A percentile compares a stretch with the other conserved stretches of the same genome.
These are phyloP conservation scores for Dittrichia graveolens DNA, from an alignment of 129 eudicot species.

Conservation along the genomic window DNA sequence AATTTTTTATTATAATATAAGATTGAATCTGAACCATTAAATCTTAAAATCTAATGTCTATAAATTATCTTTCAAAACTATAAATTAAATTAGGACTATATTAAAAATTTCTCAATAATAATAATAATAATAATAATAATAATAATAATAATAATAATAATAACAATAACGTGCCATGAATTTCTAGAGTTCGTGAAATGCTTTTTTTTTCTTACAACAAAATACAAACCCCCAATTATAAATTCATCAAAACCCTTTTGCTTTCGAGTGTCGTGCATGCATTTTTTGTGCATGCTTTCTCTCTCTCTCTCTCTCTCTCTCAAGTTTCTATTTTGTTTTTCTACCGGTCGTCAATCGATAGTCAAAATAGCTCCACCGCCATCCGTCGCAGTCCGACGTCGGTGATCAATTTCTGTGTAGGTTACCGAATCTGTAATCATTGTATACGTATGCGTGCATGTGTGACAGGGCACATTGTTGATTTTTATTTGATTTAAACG, in stretches of 20 bases:
- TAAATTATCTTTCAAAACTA: too few relatives aligned
- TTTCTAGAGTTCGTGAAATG: not conserved
- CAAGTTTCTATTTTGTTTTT: not conserved
- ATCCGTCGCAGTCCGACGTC: constrained; percentile 9
- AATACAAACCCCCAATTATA: constrained; percentile 18
- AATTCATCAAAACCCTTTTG: not conserved
- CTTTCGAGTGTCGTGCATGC: constrained; percentile 66
- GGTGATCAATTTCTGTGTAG: not conserved
- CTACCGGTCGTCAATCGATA: constrained; percentile 23
- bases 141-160: not conserved
- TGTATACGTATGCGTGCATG: constrained; percentile 3
- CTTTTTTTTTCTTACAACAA: constrained; percentile 3
- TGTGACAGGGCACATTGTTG: not conserved
- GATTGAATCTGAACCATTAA: too few relatives aligned
- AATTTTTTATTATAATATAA: too few relatives aligned
- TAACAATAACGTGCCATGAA: not conserved
- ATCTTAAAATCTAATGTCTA: too few relatives aligned
- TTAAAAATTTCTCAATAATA: too few relatives aligned
- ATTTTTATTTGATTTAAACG: not conserved
- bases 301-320: constrained; percentile 19
- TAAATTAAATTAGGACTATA: too few relatives aligned
- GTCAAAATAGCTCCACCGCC: constrained; percentile 25
- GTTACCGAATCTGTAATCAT: not conserved
- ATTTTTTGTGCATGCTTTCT: constrained; percentile 42
- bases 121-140: too few relatives aligned